These are phyloP conservation scores for Talaromyces sp. DNA, from an alignment of 2,329 filamentous ascomycete genomes.

Conservation along the genomic window DNA sequence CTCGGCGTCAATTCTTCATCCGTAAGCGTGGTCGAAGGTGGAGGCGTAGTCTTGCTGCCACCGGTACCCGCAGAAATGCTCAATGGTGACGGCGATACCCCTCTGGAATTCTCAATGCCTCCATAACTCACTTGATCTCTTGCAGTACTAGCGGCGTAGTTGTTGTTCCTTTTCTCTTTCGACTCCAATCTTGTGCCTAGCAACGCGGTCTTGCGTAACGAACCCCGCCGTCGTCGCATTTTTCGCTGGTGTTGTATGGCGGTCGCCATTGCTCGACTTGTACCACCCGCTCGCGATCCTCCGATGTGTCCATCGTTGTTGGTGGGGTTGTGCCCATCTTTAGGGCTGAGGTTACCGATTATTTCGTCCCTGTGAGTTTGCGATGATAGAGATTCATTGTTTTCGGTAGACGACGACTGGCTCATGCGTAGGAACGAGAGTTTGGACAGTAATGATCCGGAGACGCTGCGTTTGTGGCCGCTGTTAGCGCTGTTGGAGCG, in stretches of 20 bases:
- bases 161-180: slow-evolving; percentile 28
- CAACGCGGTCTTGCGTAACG: slow-evolving; percentile 80
- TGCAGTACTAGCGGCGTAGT: slow-evolving; percentile 4
- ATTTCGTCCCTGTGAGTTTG: slow-evolving; percentile 28
- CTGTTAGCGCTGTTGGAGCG: slow-evolving; percentile 32
- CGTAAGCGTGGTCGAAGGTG: not conserved
- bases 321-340: not conserved
- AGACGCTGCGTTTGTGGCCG: slow-evolving; percentile 49
- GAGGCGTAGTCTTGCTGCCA: not conserved
- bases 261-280: slow-evolving; percentile 50
- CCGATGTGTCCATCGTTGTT: slow-evolving; percentile 24
- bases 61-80: not conserved
- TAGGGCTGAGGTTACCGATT: slow-evolving; percentile 20
- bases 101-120: slow-evolving; percentile 5
- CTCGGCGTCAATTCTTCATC: slow-evolving; percentile 15
- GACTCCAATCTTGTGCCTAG: slow-evolving; percentile 56
- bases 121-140: slow-evolving; percentile 6
- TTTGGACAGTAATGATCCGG: slow-evolving; percentile 64
- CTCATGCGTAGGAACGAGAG: slow-evolving; percentile 64
- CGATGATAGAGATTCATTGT: not conserved
- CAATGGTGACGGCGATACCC: not conserved
- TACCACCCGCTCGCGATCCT: slow-evolving; percentile 26
- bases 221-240: slow-evolving; percentile 72
- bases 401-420: slow-evolving; percentile 27
- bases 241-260: slow-evolving; percentile 50